phyloP scores from a whole-genome alignment of 1,284 basidiomycete genomes.

The Macrocystidia cucumis region DNA sequence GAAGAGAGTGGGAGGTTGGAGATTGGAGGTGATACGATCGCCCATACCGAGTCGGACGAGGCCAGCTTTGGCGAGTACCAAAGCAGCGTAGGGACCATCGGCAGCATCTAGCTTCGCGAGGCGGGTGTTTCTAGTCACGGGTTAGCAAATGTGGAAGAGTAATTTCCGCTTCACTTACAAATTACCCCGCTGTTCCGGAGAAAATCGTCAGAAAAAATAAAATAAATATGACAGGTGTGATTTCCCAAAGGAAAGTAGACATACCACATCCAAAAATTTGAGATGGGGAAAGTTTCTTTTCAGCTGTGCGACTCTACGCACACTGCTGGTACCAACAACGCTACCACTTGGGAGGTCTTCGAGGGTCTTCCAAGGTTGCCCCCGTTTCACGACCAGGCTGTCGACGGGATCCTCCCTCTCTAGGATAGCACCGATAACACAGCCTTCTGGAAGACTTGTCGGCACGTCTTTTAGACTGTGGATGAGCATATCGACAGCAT shows the following conservation, averaged over 20 bases:
- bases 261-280: constrained; percentile 84
- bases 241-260: constrained; percentile 30
- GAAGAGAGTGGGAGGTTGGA: constrained; percentile 71
- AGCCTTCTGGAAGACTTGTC: constrained; percentile 79
- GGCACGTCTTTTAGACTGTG: constrained; percentile 95
- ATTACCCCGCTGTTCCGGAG: constrained; percentile 81
- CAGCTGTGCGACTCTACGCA: constrained; percentile 89
- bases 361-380: constrained; percentile 64
- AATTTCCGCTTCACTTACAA: constrained; percentile 41
- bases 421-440: constrained; percentile 80
- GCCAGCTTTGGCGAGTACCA: constrained; percentile 93
- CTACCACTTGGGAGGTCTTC: constrained; percentile 86
- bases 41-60: constrained; percentile 78
- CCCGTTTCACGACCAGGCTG: constrained; percentile 82
- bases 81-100: constrained; percentile 77
- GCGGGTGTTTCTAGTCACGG: constrained; percentile 72
- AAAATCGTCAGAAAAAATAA: no score
- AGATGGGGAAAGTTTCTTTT: constrained; percentile 75
- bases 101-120: constrained; percentile 87
- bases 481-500: constrained; percentile 82
- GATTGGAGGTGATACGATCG: constrained; percentile 74
- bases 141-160: constrained; percentile 5
- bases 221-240: neutral
- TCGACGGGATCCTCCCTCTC: constrained; percentile 90
- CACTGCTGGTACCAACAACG: constrained; percentile 92